These are phyloP conservation scores for Lactarius evosmus DNA, from an alignment of 768 basidiomycete species.

Conservation along the genomic window DNA sequence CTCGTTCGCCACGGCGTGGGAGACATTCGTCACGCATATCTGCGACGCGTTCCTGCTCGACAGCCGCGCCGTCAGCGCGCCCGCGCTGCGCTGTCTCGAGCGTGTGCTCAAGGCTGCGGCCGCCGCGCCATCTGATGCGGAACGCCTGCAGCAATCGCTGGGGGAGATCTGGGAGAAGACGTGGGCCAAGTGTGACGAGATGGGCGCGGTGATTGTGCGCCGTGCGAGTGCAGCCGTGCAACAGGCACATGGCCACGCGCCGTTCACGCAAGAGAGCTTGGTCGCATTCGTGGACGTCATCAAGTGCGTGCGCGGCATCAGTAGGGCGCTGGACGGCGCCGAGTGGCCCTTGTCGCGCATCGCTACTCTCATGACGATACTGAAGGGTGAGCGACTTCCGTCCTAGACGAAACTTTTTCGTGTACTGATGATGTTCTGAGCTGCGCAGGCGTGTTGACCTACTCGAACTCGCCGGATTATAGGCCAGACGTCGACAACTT, in stretches of 20 bases:
- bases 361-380: constrained; percentile 65
- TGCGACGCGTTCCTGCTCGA: constrained; percentile 68
- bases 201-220: constrained; percentile 54
- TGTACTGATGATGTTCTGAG: neutral
- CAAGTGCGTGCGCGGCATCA: constrained; percentile 52
- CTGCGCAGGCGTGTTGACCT: constrained; percentile 65
- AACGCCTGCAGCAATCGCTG: constrained; percentile 37
- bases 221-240: constrained; percentile 26
- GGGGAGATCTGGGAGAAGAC: constrained; percentile 54
- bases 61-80: constrained; percentile 62
- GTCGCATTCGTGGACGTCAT: constrained; percentile 76
- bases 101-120: constrained; percentile 63
- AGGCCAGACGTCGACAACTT: constrained; percentile 83
- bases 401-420: too few species aligned
- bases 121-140: constrained; percentile 36
- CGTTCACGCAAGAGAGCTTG: constrained; percentile 84
- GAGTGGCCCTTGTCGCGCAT: constrained; percentile 70
- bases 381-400: constrained; percentile 54
- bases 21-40: constrained; percentile 68
- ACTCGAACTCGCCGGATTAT: constrained; percentile 80
- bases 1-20: constrained; percentile 71
- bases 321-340: constrained; percentile 43
- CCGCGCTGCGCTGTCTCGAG: constrained; percentile 83
- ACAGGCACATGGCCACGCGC: constrained; percentile 24
- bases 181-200: constrained; percentile 66